Conservation (phyloP, 225 moss, liverwort and hornwort species). For the Antitrichia curtipendula region DNA sequence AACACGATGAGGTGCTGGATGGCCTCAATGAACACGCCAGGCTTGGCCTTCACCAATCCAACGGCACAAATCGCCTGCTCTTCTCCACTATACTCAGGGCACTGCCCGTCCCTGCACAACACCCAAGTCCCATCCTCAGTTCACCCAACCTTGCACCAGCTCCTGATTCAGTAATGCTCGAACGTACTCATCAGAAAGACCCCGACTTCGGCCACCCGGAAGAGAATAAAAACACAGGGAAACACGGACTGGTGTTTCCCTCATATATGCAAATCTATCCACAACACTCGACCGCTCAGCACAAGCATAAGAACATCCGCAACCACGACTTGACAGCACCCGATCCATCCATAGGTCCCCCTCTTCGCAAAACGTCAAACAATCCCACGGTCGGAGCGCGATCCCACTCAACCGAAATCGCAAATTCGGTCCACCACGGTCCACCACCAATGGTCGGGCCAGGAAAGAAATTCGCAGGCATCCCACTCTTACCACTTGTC, state of each 20-base stretch:
- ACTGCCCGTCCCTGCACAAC: conserved; percentile 83
- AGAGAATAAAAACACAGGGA: background rate
- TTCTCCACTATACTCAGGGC: conserved; percentile 94
- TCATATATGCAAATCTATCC: background rate
- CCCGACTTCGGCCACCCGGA: background rate
- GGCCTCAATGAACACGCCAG: conserved; percentile 92
- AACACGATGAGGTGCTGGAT: conserved; percentile 82
- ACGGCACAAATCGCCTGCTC: conserved; percentile 93
- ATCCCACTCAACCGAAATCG: background rate
- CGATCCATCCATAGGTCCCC: background rate
- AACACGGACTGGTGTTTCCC: background rate
- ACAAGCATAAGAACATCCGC: background rate
- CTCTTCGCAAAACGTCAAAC: background rate
- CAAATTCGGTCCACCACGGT: background rate
- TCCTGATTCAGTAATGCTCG: background rate
- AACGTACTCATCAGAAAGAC: background rate
- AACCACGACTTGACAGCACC: background rate
- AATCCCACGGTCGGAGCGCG: background rate
- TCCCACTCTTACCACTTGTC: conserved; percentile 78
- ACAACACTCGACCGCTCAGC: background rate
- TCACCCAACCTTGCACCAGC: background rate
- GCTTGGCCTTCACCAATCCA: conserved; percentile 72
- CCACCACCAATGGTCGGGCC: background rate
- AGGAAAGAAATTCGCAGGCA: background rate
- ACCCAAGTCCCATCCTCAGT: background rate